These are phyloP conservation scores for Ogataea trehalophila DNA, from an alignment of 805 yeast genomes.

Conservation along the genomic window DNA sequence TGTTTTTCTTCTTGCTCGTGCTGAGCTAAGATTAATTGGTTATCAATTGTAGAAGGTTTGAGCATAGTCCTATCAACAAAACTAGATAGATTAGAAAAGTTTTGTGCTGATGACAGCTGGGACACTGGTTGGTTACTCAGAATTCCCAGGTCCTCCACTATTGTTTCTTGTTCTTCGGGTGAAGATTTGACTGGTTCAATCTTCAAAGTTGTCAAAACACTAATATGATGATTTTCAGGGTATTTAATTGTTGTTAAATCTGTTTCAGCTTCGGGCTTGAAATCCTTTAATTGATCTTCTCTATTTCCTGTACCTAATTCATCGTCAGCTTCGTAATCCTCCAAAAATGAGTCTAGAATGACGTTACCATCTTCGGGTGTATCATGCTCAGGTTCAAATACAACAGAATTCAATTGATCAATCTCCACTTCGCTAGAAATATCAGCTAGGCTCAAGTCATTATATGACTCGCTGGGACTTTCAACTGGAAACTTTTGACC, in stretches of 20 bases:
- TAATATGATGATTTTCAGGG: too few relatives aligned
- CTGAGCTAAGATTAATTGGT: too few relatives aligned
- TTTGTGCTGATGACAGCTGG: too few relatives aligned
- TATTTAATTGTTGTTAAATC: too few relatives aligned
- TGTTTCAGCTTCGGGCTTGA: too few relatives aligned
- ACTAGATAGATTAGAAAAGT: too few relatives aligned
- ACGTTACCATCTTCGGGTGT: slow-evolving; percentile 12
- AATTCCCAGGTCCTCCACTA: background rate
- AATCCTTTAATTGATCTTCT: too few relatives aligned
- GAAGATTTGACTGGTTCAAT: too few relatives aligned
- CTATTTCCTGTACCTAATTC: background rate
- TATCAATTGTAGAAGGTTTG: too few relatives aligned
- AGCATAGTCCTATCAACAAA: too few relatives aligned
- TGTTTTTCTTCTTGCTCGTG: background rate
- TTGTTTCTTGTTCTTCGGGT: too few relatives aligned
- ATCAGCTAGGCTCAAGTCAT: background rate
- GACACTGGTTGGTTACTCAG: background rate
- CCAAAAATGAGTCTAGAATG: background rate
- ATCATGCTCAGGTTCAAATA: slow-evolving; percentile 20
- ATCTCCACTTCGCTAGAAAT: background rate
- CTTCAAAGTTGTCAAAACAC: too few relatives aligned
- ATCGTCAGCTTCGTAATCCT: background rate
- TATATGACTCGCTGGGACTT: background rate
- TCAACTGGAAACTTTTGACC: background rate
- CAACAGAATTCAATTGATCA: slow-evolving; percentile 6